Conservation (phyloP, 1,284 basidiomycete genomes). For the Caloboletus firmus region DNA sequence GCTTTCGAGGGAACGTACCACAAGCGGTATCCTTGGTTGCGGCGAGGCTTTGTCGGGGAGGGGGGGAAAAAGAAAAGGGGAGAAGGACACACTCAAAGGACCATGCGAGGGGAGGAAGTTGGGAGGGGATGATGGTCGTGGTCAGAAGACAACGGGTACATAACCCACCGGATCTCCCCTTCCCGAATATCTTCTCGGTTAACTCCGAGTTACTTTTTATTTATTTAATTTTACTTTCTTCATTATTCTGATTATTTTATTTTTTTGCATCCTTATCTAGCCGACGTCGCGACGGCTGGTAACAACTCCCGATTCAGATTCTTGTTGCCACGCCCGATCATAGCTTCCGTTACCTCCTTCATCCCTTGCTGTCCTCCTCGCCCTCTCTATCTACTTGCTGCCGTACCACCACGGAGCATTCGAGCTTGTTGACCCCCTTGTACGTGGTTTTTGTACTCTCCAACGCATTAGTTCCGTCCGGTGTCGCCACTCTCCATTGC, state of each 20-base stretch:
- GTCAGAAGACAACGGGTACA: conserved; percentile 34
- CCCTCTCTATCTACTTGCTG: background rate
- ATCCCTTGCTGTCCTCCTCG: background rate
- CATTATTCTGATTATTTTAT: conserved; percentile 9
- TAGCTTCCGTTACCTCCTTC: conserved; percentile 1
- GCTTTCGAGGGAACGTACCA: conserved; percentile 39
- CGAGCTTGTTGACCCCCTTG: conserved; percentile 1
- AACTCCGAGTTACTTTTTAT: conserved; percentile 21
- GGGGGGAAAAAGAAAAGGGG: conserved; percentile 37
- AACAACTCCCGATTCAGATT: conserved; percentile 8
- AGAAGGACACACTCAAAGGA: conserved; percentile 42
- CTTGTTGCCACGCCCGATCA: conserved; percentile 19
- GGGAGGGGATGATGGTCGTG: conserved; percentile 24
- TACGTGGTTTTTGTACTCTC: background rate
- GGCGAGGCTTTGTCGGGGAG: conserved; percentile 49
- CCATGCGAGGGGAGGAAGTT: conserved; percentile 32
- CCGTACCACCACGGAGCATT: conserved; percentile 5
- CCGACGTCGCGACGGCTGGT: conserved; percentile 23
- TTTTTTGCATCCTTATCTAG: conserved; percentile 29
- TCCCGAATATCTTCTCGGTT: conserved; percentile 27
- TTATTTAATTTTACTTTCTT: conserved; percentile 4
- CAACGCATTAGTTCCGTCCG: conserved; percentile 21
- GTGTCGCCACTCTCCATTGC: conserved; percentile 1
- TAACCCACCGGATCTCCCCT: conserved; percentile 22
- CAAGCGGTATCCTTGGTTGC: conserved; percentile 79